Base-by-base conservation (phyloP, 148 eudicot species). In the Talinum fruticosum region DNA sequence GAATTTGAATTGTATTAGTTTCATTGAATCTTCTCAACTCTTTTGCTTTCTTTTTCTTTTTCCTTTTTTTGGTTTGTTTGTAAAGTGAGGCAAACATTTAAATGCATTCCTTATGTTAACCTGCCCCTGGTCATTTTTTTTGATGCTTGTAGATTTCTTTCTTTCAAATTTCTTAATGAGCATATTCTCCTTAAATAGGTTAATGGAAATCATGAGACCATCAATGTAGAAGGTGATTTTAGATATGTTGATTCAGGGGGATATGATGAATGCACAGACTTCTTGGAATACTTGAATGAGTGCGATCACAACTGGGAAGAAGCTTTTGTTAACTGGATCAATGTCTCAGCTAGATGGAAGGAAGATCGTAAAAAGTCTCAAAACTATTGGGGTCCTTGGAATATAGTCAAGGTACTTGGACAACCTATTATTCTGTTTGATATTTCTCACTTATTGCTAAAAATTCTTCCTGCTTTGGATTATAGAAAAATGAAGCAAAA, bases 121-220 rank as follows among this genome's bases (percentile, higher is more conserved):
- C 47, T 8, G 47, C 47, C 13, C 12, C 2, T 41, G 47, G 12
- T 41, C 8, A 0, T 5, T 23, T 15, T 51, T 49, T 51, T 51
- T 1, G 19, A 15, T 0, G 57, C 16, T 51, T 51, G 34, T 24
- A 15, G n/a, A 70, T 37, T 3, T 28, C 4, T 54, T 67, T 30
- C 24, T 32, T 32, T 1, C 30, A 71, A 45, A 23, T 41, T 38
- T 1, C 35, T 18, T 26, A 53, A 12, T 61, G 21, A 44, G 51
- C 72, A n/a, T 15, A 45, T 35, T 34, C 12, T 64, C 62, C 64
- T 64, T 57, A 26, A 75, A 57, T 71, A 92, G 99, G 94, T 96
- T 24, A 96, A 93, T 78, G 99, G 99, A 76, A 96, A 96, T 87
- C 99, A 96, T 76, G 99, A 96, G 85, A 96, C 97, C 65, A 90